Evolutionary conservation across 495 filamentous ascomycete genomes (phyloP), one percentile per base, ranked within the genome.

Genomic region (Penicillium mononematosum): DNA sequence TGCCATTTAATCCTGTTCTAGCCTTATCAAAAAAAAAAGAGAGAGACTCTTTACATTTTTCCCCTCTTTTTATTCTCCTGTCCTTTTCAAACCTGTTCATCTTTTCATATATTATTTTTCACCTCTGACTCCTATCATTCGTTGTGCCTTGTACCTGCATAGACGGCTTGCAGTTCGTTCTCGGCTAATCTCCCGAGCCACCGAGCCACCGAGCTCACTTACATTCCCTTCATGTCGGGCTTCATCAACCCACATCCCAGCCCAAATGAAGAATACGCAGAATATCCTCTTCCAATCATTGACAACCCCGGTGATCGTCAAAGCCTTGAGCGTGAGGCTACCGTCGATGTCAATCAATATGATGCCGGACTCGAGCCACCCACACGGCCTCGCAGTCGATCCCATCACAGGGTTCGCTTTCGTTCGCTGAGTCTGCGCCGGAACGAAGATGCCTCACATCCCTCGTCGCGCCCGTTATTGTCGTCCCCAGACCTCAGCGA

Each of bases 201-300:
- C 31, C 43, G 43, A 47, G 53, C 42, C 20, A 45, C 32, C 53
- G 11, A 34, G 19, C n/a, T 38, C 32, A 46, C 46, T n/a, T 36
- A 25, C 42, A 38, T 31, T n/a, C n/a, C 32, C 36, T 48, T 47
- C 43, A 68, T 68, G 66, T 68, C 66, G 63, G 53, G 56, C 45
- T 58, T 63, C 36, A 45, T 43, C 45, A 53, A 56, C 22, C 66
- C 66, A 12, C 61, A 62, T 43, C 66, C 66, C 12, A 69, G 61
- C 32, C 66, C 66, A 5, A 61, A 39, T 50, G 66, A 69, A 61
- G 64, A 69, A 45, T 61, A 60, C 19, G 49, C 55, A 27, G 66
- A 69, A 57, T 60, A 57, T 27, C 61, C 64, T 27, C 55, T 69
- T 8, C 64, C 64, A 22, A 43, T 25, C n/a, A 55, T 24, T 31